Base-by-base conservation (phyloP, 2,329 filamentous ascomycete genomes). In the Fusarium liriodendri region DNA sequence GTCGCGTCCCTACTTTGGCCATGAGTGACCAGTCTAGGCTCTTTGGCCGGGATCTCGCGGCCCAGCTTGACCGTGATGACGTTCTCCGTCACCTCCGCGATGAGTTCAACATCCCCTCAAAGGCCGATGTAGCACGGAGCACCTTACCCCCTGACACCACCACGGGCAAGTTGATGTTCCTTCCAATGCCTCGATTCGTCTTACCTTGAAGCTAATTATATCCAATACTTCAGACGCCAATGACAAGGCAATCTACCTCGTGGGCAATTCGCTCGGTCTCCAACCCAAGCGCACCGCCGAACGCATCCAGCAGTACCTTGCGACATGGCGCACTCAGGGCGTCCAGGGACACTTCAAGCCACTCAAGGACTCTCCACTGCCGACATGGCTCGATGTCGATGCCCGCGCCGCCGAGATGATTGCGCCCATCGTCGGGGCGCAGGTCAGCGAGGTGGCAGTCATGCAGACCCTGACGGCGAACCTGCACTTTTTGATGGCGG, bases 391-490 rank as follows among this genome's bases (percentile, higher is more conserved):
- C 70, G 87, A 95, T 79, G 93, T 94, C 66, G 92, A 93, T 69
- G 89, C 90, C 62, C 89, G 91, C 25, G 89, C 93, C 25, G 86
- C 87, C 55, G 87, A 92, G 77, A 92, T 92, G 83, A 90, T 92
- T n/a, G 90, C 89, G 11, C 81, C 81, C 8, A 86, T 97, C 35
- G 92, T 97, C 27, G 94, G 94, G 40, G 94, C 93, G 1, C 82
- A 87, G 5, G 81, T 89, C 6, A 87, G 85, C 62, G 94, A 97
- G 82, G 91, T 97, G 13, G 93, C 93, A 35, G 89, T 95, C 35
- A 97, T 97, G 94, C 93, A 94, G 78, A 94, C 93, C 1, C 82
- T 97, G 79, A 97, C 93, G 8, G 91, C 89, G 13, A 96, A 96
- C 78, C 81, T 96, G 64, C 94, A 96, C 81, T 82, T 95, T 29